These are phyloP conservation scores for Cerioporus squamosus DNA, from an alignment of 1,284 basidiomycete genomes.

Conservation along the genomic window DNA sequence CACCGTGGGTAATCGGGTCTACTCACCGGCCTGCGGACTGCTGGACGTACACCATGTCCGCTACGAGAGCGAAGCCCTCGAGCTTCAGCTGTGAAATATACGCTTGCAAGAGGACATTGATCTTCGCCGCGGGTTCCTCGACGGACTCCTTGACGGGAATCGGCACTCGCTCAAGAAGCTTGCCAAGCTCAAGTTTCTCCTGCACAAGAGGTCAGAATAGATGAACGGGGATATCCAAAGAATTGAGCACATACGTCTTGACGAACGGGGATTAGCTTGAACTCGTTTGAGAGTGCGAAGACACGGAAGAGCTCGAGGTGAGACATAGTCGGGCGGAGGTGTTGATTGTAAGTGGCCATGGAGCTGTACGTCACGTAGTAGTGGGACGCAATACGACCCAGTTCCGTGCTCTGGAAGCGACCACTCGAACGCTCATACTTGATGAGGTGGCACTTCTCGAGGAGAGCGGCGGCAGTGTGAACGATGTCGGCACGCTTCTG, in stretches of 20 bases:
- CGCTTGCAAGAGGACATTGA: conserved; percentile 95
- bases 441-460: conserved; percentile 94
- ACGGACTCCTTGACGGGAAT: conserved; percentile 98
- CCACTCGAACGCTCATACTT: conserved; percentile 94
- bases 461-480: conserved; percentile 91
- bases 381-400: conserved; percentile 95
- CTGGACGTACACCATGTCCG: conserved; percentile 98
- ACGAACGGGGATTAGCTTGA: conserved; percentile 87
- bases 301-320: conserved; percentile 94
- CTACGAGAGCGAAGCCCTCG: conserved; percentile 94
- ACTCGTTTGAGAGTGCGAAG: conserved; percentile 96
- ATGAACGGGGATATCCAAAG: conserved; percentile 65
- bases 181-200: conserved; percentile 92
- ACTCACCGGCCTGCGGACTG: conserved; percentile 86
- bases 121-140: conserved; percentile 96
- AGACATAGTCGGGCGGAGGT: conserved; percentile 87
- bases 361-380: conserved; percentile 97
- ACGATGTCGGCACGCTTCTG: conserved; percentile 96
- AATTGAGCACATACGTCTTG: conserved; percentile 34
- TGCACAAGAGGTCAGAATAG: conserved; percentile 17
- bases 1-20: background rate
- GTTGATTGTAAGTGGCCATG: conserved; percentile 97
- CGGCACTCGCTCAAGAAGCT: conserved; percentile 93
- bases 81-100: conserved; percentile 96
- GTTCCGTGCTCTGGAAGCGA: conserved; percentile 88